These are phyloP conservation scores for Diaporthe sp. DNA, from an alignment of 2,329 filamentous ascomycete species.

Conservation along the genomic window DNA sequence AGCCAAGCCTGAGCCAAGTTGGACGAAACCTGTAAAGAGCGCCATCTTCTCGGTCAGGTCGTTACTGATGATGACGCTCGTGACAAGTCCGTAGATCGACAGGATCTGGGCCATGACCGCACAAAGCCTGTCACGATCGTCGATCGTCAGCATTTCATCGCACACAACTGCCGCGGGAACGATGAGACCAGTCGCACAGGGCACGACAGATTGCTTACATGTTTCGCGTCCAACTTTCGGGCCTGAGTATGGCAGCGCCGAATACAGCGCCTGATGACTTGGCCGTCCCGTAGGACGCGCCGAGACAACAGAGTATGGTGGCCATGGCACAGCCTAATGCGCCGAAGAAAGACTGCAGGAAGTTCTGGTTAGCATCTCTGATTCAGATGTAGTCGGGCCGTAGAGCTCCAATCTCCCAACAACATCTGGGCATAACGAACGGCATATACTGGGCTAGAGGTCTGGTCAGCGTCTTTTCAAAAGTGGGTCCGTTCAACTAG, in stretches of 20 bases:
- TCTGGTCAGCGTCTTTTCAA: background rate
- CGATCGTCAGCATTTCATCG: background rate
- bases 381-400: background rate
- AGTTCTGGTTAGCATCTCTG: background rate
- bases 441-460: background rate
- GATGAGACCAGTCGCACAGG: background rate
- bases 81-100: conserved; percentile 95
- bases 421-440: background rate
- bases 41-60: conserved; percentile 74
- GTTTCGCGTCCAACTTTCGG: conserved; percentile 62
- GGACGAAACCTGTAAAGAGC: conserved; percentile 85
- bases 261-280: conserved; percentile 99
- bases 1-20: conserved; percentile 83
- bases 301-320: conserved; percentile 62
- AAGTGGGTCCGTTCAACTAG: background rate
- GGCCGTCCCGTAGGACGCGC: conserved; percentile 97
- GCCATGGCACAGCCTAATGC: conserved; percentile 88
- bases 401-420: no score
- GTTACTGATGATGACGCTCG: conserved; percentile 87
- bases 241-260: conserved; percentile 96
- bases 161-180: background rate
- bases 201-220: background rate
- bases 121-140: background rate
- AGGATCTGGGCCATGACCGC: conserved; percentile 99
- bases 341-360: conserved; percentile 82